Evolutionary conservation across 257 asterid genomes (phyloP).

Genomic region (Plantago elongata): DNA sequence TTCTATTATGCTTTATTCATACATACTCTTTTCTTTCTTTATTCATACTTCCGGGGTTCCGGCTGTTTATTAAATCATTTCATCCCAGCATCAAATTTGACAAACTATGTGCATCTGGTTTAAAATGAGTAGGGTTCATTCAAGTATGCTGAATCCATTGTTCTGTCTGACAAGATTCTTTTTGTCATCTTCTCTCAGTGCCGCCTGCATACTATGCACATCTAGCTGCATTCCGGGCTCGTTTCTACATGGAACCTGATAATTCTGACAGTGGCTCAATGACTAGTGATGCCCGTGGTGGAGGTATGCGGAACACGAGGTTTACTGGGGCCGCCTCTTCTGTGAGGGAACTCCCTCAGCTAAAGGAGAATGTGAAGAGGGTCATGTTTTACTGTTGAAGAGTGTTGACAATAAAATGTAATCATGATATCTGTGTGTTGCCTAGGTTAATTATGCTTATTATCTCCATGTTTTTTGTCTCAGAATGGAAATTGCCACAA

Average conservation of each 20-base stretch:
- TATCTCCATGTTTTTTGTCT: no score
- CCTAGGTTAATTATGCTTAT: no score
- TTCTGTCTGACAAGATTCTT: background rate
- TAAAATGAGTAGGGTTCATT: no score
- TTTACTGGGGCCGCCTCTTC: slow-evolving; percentile 19
- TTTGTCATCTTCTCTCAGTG: slow-evolving; percentile 31
- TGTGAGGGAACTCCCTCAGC: slow-evolving; percentile 26
- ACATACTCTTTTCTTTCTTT: no score
- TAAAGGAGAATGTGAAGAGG: slow-evolving; percentile 29
- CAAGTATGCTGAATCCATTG: no score
- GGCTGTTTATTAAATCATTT: no score
- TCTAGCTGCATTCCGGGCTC: slow-evolving; percentile 93
- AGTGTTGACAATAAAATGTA: background rate
- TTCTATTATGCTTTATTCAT: no score
- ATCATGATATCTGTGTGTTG: no score
- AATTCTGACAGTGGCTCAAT: slow-evolving; percentile 60
- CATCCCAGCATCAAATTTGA: no score
- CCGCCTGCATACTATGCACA: slow-evolving; percentile 97
- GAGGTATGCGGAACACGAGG: slow-evolving; percentile 19
- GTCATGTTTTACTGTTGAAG: slow-evolving; percentile 33
- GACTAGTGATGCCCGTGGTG: slow-evolving; percentile 24
- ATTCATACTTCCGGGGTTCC: no score
- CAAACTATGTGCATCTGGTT: no score
- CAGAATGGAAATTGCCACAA: no score
- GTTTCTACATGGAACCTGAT: slow-evolving; percentile 88